Conservation (phyloP, 805 yeast genomes). For the Saturnispora quitensis region DNA sequence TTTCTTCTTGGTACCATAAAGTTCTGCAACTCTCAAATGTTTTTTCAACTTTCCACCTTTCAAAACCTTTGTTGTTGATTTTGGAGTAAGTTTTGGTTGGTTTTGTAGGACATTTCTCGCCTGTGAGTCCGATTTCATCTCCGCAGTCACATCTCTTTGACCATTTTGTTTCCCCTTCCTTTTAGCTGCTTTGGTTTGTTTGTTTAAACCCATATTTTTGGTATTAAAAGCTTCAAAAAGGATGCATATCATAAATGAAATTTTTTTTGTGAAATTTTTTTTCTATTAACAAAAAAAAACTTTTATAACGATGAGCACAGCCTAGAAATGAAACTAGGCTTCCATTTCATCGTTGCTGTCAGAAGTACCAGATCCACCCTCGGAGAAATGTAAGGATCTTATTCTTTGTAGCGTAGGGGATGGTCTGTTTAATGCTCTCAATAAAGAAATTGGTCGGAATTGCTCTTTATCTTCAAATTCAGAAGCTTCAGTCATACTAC, state of each 20-base stretch:
- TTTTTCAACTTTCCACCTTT: slow-evolving; percentile 50
- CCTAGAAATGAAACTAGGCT: background rate
- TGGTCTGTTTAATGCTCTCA: background rate
- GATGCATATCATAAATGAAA: background rate
- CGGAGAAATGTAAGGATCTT: background rate
- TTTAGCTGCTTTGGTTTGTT: slow-evolving; percentile 50
- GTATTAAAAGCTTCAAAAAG: background rate
- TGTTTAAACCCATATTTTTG: slow-evolving; percentile 24
- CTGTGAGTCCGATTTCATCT: slow-evolving; percentile 53
- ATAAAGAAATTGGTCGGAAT: background rate
- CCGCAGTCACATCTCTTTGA: slow-evolving; percentile 52
- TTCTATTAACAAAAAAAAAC: background rate
- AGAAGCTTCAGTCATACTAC: background rate
- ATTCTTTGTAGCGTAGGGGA: background rate
- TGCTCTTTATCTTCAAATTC: slow-evolving; percentile 1
- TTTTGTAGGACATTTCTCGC: slow-evolving; percentile 58
- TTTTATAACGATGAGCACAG: background rate
- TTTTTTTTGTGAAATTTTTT: background rate
- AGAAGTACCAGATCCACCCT: background rate
- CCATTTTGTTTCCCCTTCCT: slow-evolving; percentile 44
- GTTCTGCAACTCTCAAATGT: slow-evolving; percentile 52
- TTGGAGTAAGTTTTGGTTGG: slow-evolving; percentile 53
- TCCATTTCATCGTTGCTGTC: slow-evolving; percentile 1
- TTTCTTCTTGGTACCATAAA: slow-evolving; percentile 57
- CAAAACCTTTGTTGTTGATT: slow-evolving; percentile 41